phyloP scores from a whole-genome alignment of 2,329 filamentous ascomycete species.

The Penicillium sp. region DNA sequence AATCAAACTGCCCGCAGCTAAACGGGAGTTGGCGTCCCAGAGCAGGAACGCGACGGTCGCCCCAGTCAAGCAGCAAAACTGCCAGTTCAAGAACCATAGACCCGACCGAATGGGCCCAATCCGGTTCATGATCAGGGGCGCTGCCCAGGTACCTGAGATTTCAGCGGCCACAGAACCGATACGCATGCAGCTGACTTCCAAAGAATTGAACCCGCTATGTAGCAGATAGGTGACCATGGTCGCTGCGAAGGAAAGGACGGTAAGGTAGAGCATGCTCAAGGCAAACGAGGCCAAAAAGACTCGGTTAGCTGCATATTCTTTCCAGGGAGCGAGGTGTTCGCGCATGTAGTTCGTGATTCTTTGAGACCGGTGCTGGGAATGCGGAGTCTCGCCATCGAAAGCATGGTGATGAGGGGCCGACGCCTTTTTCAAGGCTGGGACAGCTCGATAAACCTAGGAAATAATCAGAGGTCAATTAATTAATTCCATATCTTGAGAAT shows the following conservation, averaged over 20 bases:
- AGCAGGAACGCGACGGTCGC: conserved; percentile 48
- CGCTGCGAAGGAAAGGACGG: conserved; percentile 54
- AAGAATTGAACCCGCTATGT: conserved; percentile 49
- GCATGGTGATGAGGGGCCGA: background rate
- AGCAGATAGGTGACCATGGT: conserved; percentile 58
- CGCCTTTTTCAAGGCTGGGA: conserved; percentile 13
- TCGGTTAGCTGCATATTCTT: conserved; percentile 27
- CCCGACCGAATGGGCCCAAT: conserved; percentile 63
- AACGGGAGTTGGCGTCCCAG: conserved; percentile 22
- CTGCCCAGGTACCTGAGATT: conserved; percentile 53
- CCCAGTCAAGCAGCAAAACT: conserved; percentile 55
- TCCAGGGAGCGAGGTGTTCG: conserved; percentile 21
- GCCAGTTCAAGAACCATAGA: conserved; percentile 69
- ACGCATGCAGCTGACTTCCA: conserved; percentile 49
- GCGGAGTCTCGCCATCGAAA: background rate
- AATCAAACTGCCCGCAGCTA: conserved; percentile 51
- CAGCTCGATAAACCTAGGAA: conserved; percentile 11
- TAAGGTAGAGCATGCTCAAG: conserved; percentile 53
- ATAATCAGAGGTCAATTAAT: background rate
- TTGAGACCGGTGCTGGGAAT: conserved; percentile 38
- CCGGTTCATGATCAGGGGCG: conserved; percentile 49
- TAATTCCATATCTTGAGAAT: background rate
- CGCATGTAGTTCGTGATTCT: conserved; percentile 5
- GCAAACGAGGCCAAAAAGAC: conserved; percentile 50
- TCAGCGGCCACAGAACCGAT: conserved; percentile 52